Conservation (phyloP, 306 rosid species). For the Boehmeria nivea region DNA sequence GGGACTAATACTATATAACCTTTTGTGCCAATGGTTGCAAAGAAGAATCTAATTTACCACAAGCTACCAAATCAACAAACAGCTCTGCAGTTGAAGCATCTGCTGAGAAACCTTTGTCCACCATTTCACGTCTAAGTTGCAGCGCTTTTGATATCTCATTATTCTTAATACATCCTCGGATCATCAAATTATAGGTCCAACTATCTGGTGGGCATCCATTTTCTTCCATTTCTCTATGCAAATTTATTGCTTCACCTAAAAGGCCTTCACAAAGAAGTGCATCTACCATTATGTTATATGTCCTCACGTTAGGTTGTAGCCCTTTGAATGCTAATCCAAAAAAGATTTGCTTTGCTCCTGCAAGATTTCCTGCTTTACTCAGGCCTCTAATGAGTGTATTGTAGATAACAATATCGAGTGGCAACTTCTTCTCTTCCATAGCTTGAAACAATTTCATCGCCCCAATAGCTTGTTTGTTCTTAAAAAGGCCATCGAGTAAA, state of each 20-base stretch:
- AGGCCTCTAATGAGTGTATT: neutral
- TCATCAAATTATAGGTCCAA: neutral
- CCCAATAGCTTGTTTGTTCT: neutral
- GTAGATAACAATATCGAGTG: slow-evolving; percentile 1
- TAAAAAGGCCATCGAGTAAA: slow-evolving; percentile 13
- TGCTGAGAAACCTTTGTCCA: neutral
- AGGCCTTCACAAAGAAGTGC: neutral
- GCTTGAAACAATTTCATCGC: slow-evolving; percentile 11
- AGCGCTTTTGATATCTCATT: neutral
- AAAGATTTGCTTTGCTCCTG: too few species aligned
- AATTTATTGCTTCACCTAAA: neutral
- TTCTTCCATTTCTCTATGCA: slow-evolving; percentile 7
- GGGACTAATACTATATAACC: neutral
- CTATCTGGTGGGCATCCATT: slow-evolving; percentile 5
- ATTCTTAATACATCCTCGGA: neutral
- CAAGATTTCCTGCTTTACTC: too few species aligned
- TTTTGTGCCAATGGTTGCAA: neutral
- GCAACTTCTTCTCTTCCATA: neutral
- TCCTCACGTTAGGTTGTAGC: too few species aligned
- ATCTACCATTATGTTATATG: slow-evolving; percentile 7
- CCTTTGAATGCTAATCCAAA: too few species aligned
- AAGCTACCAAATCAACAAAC: neutral
- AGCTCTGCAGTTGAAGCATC: slow-evolving; percentile 2
- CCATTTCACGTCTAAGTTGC: neutral
- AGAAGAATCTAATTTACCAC: neutral